phyloP scores from a whole-genome alignment of 2,329 filamentous ascomycete species.

The Grosmannia clavigera region DNA sequence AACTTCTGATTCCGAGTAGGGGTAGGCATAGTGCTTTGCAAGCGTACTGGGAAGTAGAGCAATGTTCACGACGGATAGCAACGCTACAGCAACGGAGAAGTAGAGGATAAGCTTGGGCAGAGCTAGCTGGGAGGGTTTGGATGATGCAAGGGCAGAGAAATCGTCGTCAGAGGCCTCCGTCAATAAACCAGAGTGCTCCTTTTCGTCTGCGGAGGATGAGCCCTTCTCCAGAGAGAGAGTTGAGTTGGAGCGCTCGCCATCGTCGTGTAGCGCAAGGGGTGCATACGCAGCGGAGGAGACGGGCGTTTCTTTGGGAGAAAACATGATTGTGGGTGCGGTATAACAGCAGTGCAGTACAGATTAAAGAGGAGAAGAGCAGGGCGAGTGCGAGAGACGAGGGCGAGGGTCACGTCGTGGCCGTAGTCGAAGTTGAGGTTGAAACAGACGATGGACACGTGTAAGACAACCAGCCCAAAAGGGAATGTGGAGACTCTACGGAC shows the following conservation, averaged over 20 bases:
- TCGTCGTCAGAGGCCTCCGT: not conserved
- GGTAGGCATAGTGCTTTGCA: not conserved
- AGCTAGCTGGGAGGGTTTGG: not conserved
- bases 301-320: not conserved
- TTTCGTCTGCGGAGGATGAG: not conserved
- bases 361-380: too few relatives aligned
- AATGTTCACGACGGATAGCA: not conserved
- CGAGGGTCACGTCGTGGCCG: too few relatives aligned
- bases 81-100: not conserved
- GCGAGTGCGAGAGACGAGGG: too few relatives aligned
- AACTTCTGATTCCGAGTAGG: not conserved
- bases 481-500: too few relatives aligned
- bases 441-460: too few relatives aligned
- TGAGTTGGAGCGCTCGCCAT: not conserved
- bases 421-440: too few relatives aligned
- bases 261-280: not conserved
- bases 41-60: not conserved
- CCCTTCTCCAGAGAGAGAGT: not conserved
- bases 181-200: too few relatives aligned
- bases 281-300: not conserved
- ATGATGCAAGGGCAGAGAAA: not conserved
- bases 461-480: too few relatives aligned
- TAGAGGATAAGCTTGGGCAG: not conserved
- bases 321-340: not conserved
- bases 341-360: not conserved